Percentiles rank a stretch among this genome's conserved stretches.
Evolutionary conservation across 164 flowering plant species (phyloP).

Genomic region (Magnolia changhungtana): DNA sequence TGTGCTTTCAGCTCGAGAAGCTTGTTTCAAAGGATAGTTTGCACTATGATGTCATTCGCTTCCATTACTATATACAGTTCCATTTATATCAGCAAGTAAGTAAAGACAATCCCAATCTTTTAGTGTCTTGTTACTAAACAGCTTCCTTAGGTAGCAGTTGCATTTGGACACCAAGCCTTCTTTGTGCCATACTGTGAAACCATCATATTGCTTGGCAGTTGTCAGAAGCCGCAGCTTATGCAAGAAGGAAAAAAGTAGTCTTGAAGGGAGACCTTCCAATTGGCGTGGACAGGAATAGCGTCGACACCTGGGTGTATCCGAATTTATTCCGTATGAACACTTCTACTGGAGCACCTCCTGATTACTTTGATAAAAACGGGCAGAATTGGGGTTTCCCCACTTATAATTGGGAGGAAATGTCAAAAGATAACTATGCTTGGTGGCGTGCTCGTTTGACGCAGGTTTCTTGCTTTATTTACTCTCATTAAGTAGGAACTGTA

Average conservation of each 20-base stretch:
- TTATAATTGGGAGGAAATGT: slow-evolving; percentile 98
- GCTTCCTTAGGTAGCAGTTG: neutral
- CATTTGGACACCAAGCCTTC: neutral
- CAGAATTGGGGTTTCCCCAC: slow-evolving; percentile 99
- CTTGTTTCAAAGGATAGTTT: slow-evolving; percentile 67
- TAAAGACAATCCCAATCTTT: neutral
- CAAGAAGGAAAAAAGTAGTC: slow-evolving; percentile 76
- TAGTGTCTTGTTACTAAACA: neutral
- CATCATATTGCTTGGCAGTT: slow-evolving; percentile 38
- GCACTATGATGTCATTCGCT: slow-evolving; percentile 72
- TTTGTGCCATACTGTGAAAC: neutral
- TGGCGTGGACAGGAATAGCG: slow-evolving; percentile 93
- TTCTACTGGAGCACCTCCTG: slow-evolving; percentile 93
- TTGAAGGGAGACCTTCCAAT: slow-evolving; percentile 95
- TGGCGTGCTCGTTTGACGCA: slow-evolving; percentile 94
- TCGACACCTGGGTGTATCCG: slow-evolving; percentile 96
- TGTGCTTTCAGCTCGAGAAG: slow-evolving; percentile 80
- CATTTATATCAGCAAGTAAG: slow-evolving; percentile 85
- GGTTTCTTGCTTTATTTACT: slow-evolving; percentile 35
- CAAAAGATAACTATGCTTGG: slow-evolving; percentile 96
- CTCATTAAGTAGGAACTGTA: neutral
- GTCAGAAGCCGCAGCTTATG: slow-evolving; percentile 84
- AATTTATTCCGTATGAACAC: slow-evolving; percentile 94
- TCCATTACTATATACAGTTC: slow-evolving; percentile 85
- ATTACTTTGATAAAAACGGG: slow-evolving; percentile 93